These are phyloP conservation scores for Rhytidiadelphus loreus DNA, from an alignment of 225 moss, liverwort and hornwort genomes.

Conservation along the genomic window DNA sequence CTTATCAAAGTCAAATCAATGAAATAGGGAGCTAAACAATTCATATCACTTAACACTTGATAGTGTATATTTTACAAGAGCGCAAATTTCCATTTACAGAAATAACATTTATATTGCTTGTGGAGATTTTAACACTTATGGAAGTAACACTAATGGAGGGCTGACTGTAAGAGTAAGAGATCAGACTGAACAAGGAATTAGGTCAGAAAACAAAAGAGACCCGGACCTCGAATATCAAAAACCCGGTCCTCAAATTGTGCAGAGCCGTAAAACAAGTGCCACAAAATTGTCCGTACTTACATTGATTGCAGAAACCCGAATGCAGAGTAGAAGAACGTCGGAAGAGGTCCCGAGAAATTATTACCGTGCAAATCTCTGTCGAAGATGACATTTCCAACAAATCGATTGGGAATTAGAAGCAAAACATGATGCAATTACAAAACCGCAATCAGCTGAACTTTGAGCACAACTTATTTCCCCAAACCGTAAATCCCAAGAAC, in stretches of 20 bases:
- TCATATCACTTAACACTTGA: not conserved
- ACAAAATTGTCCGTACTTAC: not conserved
- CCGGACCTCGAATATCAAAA: not conserved
- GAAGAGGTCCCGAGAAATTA: slow-evolving; percentile 17
- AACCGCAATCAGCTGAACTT: not conserved
- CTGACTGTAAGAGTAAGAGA: not conserved
- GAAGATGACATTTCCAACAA: not conserved
- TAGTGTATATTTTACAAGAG: too few relatives aligned
- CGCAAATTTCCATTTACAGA: too few relatives aligned
- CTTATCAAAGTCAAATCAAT: not conserved
- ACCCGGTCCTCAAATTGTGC: not conserved
- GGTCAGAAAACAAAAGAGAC: not conserved
- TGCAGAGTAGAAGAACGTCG: slow-evolving; percentile 20
- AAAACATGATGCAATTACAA: not conserved
- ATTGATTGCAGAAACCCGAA: slow-evolving; percentile 37
- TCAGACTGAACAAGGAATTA: not conserved
- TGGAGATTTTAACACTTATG: too few relatives aligned
- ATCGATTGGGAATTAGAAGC: not conserved
- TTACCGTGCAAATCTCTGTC: slow-evolving; percentile 35
- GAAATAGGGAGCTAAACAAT: not conserved
- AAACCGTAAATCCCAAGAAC: not conserved
- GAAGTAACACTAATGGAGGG: too few relatives aligned
- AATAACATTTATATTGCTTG: too few relatives aligned
- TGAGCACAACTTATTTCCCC: not conserved
- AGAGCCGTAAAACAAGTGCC: not conserved